Conservation (phyloP, 257 asterid species). For the Cinchona pubescens region DNA sequence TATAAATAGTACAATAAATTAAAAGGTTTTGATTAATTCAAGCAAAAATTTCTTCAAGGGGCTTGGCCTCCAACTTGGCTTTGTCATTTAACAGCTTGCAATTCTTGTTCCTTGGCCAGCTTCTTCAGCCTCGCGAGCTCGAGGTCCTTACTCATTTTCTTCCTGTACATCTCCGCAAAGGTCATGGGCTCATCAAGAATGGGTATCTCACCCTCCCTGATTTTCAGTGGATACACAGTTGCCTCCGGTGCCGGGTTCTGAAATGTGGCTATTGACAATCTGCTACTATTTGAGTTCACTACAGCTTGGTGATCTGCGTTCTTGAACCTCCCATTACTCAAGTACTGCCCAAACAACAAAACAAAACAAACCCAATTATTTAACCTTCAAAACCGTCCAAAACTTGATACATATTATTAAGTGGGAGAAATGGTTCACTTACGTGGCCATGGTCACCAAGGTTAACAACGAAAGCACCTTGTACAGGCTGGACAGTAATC, state of each 20-base stretch:
- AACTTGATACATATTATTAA: too few species aligned
- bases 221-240: conserved; percentile 56
- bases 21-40: background rate
- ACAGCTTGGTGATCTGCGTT: conserved; percentile 92
- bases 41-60: conserved; percentile 42
- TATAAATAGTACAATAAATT: background rate
- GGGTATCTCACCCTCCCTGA: conserved; percentile 53
- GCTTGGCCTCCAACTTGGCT: conserved; percentile 25
- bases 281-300: conserved; percentile 66
- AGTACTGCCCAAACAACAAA: conserved; percentile 33
- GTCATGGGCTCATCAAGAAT: conserved; percentile 54
- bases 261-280: conserved; percentile 80
- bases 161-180: conserved; percentile 70
- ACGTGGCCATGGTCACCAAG: conserved; percentile 90
- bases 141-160: conserved; percentile 76
- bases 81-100: conserved; percentile 33
- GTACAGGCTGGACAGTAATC: conserved; percentile 87
- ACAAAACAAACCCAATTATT: background rate
- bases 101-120: conserved; percentile 40
- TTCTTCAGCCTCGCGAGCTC: conserved; percentile 65
- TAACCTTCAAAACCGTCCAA: too few species aligned
- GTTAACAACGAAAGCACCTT: conserved; percentile 86
- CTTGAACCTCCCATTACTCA: conserved; percentile 95
- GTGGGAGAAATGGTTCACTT: conserved; percentile 20
- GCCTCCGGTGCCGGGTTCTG: conserved; percentile 82